A percentile compares a stretch with the other conserved stretches of the same genome.
Conservation (phyloP, 1,139 yeast species). For the Yamadazyma pseudoaaseri region DNA sequence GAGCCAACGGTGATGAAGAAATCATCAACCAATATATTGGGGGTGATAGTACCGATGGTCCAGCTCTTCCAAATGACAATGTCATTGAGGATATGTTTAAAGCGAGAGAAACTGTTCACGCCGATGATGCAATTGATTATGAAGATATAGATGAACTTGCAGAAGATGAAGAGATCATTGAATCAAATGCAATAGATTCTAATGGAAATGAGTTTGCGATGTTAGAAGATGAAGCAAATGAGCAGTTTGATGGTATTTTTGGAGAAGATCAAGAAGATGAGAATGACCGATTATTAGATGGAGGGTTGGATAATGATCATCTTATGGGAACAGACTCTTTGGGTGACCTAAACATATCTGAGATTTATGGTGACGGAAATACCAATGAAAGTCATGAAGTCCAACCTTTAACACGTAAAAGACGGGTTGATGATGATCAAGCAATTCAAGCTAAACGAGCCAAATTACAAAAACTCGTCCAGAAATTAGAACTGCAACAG, state of each 20-base stretch:
- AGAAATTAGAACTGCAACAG: conserved; percentile 32
- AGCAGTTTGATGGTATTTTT: conserved; percentile 51
- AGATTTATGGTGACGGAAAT: conserved; percentile 22
- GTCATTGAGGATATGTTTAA: conserved; percentile 40
- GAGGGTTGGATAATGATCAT: conserved; percentile 38
- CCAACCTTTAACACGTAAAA: conserved; percentile 18
- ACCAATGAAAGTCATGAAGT: conserved; percentile 12
- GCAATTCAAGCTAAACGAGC: conserved; percentile 20
- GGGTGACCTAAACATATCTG: conserved; percentile 40
- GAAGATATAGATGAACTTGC: conserved; percentile 96
- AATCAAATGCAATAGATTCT: conserved; percentile 4
- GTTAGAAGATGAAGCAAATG: conserved; percentile 37
- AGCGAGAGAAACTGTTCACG: conserved; percentile 56
- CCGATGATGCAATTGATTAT: conserved; percentile 92
- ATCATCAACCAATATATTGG: conserved; percentile 18
- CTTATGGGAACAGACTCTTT: conserved; percentile 44
- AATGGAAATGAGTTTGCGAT: conserved; percentile 13
- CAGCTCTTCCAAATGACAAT: conserved; percentile 29
- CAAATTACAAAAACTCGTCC: conserved; percentile 26
- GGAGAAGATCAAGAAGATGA: conserved; percentile 30
- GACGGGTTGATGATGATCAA: conserved; percentile 20
- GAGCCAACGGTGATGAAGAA: conserved; percentile 10
- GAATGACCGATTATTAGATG: conserved; percentile 32
- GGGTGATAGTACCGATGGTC: conserved; percentile 15
- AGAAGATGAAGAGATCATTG: conserved; percentile 62